Evolutionary conservation across 257 asterid genomes (phyloP).

Genomic region (Capsicum rhomboideum): DNA sequence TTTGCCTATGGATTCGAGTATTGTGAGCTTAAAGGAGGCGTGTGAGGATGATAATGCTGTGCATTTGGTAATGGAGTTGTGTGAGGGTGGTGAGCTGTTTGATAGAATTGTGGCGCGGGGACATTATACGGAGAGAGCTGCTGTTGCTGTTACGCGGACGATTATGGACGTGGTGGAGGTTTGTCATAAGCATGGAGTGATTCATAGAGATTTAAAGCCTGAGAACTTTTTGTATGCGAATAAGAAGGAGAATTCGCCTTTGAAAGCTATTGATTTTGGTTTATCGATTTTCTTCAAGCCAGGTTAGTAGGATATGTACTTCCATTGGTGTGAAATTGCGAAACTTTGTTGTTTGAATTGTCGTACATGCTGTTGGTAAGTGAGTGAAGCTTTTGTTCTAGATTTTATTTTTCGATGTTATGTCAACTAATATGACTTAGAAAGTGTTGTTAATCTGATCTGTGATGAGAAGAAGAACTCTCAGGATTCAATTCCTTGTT

Average conservation of each 20-base stretch:
- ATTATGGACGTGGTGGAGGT: conserved; percentile 85
- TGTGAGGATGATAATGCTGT: conserved; percentile 89
- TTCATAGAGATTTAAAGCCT: conserved; percentile 89
- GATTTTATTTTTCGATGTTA: background rate
- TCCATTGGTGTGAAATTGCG: background rate
- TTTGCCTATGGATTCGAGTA: conserved; percentile 67
- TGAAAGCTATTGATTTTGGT: conserved; percentile 94
- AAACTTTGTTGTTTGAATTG: background rate
- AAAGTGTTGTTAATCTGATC: background rate
- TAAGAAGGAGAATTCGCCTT: conserved; percentile 90
- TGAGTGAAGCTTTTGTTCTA: background rate
- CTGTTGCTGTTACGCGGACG: conserved; percentile 65
- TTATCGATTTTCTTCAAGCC: conserved; percentile 90
- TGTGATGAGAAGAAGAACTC: background rate
- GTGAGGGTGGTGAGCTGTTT: conserved; percentile 91
- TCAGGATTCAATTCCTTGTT: background rate
- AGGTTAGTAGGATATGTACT: conserved; percentile 27
- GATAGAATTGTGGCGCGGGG: conserved; percentile 94
- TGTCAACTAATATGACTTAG: background rate
- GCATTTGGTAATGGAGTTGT: conserved; percentile 89
- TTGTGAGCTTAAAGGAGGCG: conserved; percentile 81
- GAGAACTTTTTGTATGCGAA: conserved; percentile 82
- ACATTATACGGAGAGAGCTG: conserved; percentile 82
- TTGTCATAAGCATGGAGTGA: conserved; percentile 89
- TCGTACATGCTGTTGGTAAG: background rate